phyloP scores from a whole-genome alignment of 345 rosid species.

The Passiflora organensis region DNA sequence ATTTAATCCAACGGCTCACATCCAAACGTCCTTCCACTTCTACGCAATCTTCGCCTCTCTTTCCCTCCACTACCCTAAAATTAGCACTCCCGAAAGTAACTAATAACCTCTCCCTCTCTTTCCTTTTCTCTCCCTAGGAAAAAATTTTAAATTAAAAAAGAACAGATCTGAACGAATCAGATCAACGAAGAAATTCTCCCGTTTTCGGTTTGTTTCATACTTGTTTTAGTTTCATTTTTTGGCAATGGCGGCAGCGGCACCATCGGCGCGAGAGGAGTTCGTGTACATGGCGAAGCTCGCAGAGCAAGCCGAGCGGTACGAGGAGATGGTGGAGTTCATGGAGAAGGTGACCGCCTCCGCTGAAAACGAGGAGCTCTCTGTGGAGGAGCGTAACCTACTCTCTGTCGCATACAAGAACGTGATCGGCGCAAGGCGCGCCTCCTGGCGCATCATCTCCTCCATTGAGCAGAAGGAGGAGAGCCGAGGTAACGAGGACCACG shows the following conservation, averaged over 20 bases:
- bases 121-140: no score
- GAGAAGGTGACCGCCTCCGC: slow-evolving; percentile 64
- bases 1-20: not conserved
- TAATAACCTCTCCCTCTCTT: no score
- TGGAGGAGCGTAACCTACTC: slow-evolving; percentile 90
- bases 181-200: not conserved
- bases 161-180: not conserved
- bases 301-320: slow-evolving; percentile 92
- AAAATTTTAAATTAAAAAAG: not conserved
- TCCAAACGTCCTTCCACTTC: not conserved
- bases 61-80: not conserved
- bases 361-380: slow-evolving; percentile 60
- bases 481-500: slow-evolving; percentile 90
- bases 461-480: no score
- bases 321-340: slow-evolving; percentile 95
- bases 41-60: not conserved
- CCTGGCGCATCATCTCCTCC: slow-evolving; percentile 92
- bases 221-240: no score
- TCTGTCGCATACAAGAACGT: slow-evolving; percentile 97
- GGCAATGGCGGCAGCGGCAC: slow-evolving; percentile 37
- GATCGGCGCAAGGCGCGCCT: slow-evolving; percentile 89
- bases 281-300: slow-evolving; percentile 96
- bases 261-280: slow-evolving; percentile 60
- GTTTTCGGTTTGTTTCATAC: slow-evolving; percentile 6
- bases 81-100: not conserved